phyloP scores from a whole-genome alignment of 768 basidiomycete genomes.

The Lentinus tigrinus region DNA sequence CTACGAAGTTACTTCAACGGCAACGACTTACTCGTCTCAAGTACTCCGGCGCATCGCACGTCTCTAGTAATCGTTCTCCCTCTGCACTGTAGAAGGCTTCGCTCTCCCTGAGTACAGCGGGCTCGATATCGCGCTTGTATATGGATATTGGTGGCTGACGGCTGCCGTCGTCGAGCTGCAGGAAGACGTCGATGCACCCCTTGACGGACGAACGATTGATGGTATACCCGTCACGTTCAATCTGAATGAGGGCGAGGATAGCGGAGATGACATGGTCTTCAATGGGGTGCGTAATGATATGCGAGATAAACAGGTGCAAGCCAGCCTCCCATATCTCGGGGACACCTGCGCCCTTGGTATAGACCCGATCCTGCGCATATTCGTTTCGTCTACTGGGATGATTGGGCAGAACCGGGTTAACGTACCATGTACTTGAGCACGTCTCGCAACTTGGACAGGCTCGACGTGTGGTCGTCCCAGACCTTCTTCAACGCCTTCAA shows the following conservation, averaged over 20 bases:
- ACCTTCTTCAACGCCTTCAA: slow-evolving; percentile 80
- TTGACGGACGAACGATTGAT: slow-evolving; percentile 92
- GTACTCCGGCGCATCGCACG: slow-evolving; percentile 81
- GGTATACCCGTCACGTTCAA: slow-evolving; percentile 87
- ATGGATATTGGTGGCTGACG: slow-evolving; percentile 48
- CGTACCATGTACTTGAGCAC: slow-evolving; percentile 94
- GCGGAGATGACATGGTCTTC: slow-evolving; percentile 78
- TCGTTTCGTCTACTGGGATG: neutral
- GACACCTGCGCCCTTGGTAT: slow-evolving; percentile 70
- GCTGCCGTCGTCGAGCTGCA: slow-evolving; percentile 57
- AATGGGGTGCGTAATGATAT: slow-evolving; percentile 80
- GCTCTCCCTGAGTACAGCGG: slow-evolving; percentile 74
- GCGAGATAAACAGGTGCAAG: slow-evolving; percentile 75
- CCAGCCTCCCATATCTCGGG: slow-evolving; percentile 84
- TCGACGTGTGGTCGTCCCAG: slow-evolving; percentile 92
- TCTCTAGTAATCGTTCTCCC: slow-evolving; percentile 64
- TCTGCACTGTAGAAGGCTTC: slow-evolving; percentile 77
- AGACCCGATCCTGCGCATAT: slow-evolving; percentile 77
- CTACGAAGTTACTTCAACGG: neutral
- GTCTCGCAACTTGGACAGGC: slow-evolving; percentile 85
- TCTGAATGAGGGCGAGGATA: slow-evolving; percentile 82
- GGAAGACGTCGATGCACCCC: slow-evolving; percentile 82
- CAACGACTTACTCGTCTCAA: slow-evolving; percentile 60
- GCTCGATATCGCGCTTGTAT: slow-evolving; percentile 85
- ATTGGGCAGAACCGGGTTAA: neutral